These are phyloP conservation scores for Jatropha curcas DNA, from an alignment of 345 rosid genomes.

Conservation along the genomic window DNA sequence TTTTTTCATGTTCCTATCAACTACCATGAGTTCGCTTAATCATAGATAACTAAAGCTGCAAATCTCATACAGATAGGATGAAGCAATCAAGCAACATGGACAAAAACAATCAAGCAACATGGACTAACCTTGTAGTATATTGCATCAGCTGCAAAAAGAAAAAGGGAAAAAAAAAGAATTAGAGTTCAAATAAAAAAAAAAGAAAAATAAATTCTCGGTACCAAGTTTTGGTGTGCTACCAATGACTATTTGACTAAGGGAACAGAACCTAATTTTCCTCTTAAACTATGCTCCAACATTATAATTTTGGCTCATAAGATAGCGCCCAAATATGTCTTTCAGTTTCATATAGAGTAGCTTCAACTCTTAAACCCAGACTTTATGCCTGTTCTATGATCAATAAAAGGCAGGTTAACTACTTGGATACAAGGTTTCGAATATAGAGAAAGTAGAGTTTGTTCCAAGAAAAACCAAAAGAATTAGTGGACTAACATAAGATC, in stretches of 20 bases:
- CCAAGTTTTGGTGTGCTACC: neutral
- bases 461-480: neutral
- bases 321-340: neutral
- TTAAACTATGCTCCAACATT: neutral
- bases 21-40: neutral
- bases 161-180: slow-evolving; percentile 16
- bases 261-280: neutral
- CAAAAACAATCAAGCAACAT: slow-evolving; percentile 14
- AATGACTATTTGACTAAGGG: neutral
- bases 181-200: slow-evolving; percentile 11
- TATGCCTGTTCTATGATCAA: neutral
- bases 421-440: neutral
- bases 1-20: neutral
- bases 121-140: slow-evolving; percentile 71
- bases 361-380: neutral
- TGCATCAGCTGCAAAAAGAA: slow-evolving; percentile 58
- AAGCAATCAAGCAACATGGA: slow-evolving; percentile 16
- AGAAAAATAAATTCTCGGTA: slow-evolving; percentile 11
- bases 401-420: neutral
- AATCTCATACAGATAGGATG: slow-evolving; percentile 6
- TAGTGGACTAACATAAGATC: neutral
- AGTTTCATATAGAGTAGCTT: slow-evolving; percentile 1
- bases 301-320: neutral
- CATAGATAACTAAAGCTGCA: neutral
- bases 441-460: neutral